A percentile compares a stretch with the other conserved stretches of the same genome.
These are phyloP conservation scores for Haplographium delicatum DNA, from an alignment of 495 filamentous ascomycete genomes.

Conservation along the genomic window DNA sequence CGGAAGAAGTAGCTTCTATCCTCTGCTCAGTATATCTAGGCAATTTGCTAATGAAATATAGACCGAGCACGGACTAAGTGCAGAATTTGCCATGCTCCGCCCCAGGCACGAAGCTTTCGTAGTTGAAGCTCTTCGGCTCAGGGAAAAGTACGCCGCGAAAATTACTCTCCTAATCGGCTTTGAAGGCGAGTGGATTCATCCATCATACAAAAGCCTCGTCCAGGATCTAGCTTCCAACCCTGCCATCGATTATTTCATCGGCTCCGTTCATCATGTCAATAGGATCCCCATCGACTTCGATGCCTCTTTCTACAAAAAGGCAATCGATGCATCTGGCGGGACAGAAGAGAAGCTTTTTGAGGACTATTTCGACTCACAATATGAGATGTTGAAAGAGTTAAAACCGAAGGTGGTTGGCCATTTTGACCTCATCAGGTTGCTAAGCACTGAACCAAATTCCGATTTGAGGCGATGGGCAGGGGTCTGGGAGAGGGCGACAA, in stretches of 20 bases:
- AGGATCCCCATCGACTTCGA: conserved; percentile 89
- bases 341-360: conserved; percentile 68
- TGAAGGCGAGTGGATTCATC: conserved; percentile 86
- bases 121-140: conserved; percentile 64
- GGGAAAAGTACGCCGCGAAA: conserved; percentile 57
- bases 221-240: conserved; percentile 51
- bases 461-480: conserved; percentile 43
- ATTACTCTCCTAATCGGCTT: conserved; percentile 87
- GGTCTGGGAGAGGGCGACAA: conserved; percentile 67
- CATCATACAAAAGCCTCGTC: conserved; percentile 55
- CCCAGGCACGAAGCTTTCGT: conserved; percentile 68
- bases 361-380: conserved; percentile 83
- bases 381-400: conserved; percentile 68
- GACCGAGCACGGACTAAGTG: too few species aligned
- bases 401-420: conserved; percentile 82
- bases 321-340: conserved; percentile 45
- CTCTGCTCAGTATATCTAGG: neutral
- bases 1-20: conserved; percentile 67
- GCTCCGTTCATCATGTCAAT: conserved; percentile 83
- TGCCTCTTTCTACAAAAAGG: conserved; percentile 58
- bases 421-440: conserved; percentile 84
- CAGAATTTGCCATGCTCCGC: too few species aligned
- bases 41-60: too few species aligned
- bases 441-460: conserved; percentile 60
- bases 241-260: conserved; percentile 79